Evolutionary conservation across 768 basidiomycete species (phyloP).

Genomic region (Tricholoma sp.): DNA sequence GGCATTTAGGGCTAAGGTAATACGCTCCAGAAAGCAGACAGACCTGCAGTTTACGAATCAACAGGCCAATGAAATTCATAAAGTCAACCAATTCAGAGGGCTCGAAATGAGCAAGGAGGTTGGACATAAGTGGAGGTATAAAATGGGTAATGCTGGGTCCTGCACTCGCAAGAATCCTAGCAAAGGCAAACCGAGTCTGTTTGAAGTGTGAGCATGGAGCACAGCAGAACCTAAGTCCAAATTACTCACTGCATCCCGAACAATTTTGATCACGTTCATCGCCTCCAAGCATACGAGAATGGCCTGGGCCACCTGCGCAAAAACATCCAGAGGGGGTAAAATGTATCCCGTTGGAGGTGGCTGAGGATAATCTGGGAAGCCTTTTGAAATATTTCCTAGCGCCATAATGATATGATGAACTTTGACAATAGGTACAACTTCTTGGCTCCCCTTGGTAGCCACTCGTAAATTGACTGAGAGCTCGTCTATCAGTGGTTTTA

Average conservation of each 20-base stretch:
- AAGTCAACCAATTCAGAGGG: constrained; percentile 92
- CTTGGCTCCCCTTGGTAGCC: constrained; percentile 51
- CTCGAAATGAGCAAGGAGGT: constrained; percentile 89
- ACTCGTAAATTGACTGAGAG: constrained; percentile 54
- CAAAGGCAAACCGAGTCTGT: constrained; percentile 90
- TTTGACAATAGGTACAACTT: constrained; percentile 75
- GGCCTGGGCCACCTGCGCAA: constrained; percentile 80
- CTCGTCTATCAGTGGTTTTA: constrained; percentile 77
- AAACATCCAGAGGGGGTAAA: constrained; percentile 70
- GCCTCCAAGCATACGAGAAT: constrained; percentile 83
- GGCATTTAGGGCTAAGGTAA: not conserved
- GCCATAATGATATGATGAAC: constrained; percentile 95
- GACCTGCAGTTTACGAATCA: constrained; percentile 90
- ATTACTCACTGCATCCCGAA: constrained; percentile 83
- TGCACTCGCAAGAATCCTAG: constrained; percentile 85
- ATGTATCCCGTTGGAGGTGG: constrained; percentile 61
- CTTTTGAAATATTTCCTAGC: constrained; percentile 90
- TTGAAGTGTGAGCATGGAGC: constrained; percentile 6
- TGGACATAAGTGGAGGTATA: constrained; percentile 85
- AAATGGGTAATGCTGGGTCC: constrained; percentile 82
- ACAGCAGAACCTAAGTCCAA: not conserved
- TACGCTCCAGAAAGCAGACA: not conserved
- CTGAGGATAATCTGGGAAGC: constrained; percentile 88
- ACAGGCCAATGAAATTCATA: constrained; percentile 87
- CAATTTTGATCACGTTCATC: constrained; percentile 80